Base-by-base conservation (phyloP, 768 basidiomycete genomes). In the Trametes meyenii region DNA sequence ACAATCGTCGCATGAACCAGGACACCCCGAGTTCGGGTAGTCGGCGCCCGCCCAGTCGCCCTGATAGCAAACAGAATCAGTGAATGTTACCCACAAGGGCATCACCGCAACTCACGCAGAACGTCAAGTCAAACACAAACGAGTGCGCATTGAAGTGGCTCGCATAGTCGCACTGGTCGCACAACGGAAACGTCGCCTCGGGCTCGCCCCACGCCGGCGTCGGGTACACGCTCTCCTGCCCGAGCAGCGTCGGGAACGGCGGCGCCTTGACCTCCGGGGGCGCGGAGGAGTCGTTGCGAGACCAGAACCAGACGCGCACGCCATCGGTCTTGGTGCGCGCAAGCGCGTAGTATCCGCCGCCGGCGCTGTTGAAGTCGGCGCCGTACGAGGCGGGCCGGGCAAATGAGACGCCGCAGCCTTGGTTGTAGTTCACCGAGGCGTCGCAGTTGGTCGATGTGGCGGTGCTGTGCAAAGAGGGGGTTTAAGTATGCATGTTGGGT, bases 291-390 rank as follows among this genome's bases (percentile, higher is more conserved):
- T 80, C 78, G 67, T 76, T 63, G 42, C 85, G 75, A 13, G 81
- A 68, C 83, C 84, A 87, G 70, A 85, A 89, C 83, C 85, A 91
- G 33, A 88, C 70, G 54, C 76, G 78, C 42, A 90, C 76, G 23
- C 85, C 84, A 2, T 71, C 73, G 0, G 60, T 42, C 10, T 50
- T 56, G 24, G 78, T 75, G 42, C 81, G 79, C 60, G 74, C 68
- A 77, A 86, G 76, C 50, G 77, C 85, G 69, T 80, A 89, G 76
- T 76, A 86, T 0, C 89, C 89, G 24, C 89, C 89, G 26, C 81
- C 79, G 14, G 70, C 71, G 13, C 38, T 29, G 67, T 87, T 87
- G 73, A 87, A 85, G 14, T 61, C 67, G 33, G 67, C 6, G 23
- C 84, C 85, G 66, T 80, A 84, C 13, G 82, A 81, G 8, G 74